Evolutionary conservation across 1,284 basidiomycete species (phyloP), one percentile per base, ranked within the genome.

Genomic region (Ustilago crameri): DNA sequence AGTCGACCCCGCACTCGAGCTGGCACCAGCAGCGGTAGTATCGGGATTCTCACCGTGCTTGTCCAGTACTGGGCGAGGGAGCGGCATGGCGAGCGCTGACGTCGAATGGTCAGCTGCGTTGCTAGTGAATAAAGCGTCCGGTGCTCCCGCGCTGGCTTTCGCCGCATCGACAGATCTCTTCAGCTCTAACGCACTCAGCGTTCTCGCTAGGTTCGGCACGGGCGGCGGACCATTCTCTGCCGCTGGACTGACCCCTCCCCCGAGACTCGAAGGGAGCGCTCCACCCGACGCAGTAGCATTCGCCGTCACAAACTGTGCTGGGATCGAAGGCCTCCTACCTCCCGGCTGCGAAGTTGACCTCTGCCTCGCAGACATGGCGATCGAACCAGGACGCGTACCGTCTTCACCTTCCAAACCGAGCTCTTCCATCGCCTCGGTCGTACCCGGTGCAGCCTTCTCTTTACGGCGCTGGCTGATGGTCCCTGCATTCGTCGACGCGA

Each of bases 401-500:
- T 26, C 24, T 1, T 34, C 20, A 17, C n/a, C 43, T 37, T 26
- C 12, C 34, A 44, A 15, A 10, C 27, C 30, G 0, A 50, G 41
- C 35, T 52, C 47, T 22, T 60, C 44, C 34, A 40, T 4, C 40
- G 56, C 57, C 9, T 57, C 55, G 12, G 46, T 27, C 17, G 43
- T 9, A 2, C 47, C 54, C 7, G 44, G 44, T 7, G 37, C 40
- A 15, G 18, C 34, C 22, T n/a, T 32, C 17, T 44, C 51, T 40
- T 69, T 75, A 2, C 75, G 56, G 30, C 76, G 62, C 56, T 72
- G 74, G 35, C 68, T 68, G 48, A 78, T 78, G 15, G 76, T 78
- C 1, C 76, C 76, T 0, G 50, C 55, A 0, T 53, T 18, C 2
- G 58, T 56, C 1, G 71, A 61, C 3, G 67, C 38, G 49, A 50